Evolutionary conservation across 805 yeast genomes (phyloP), one percentile per base, ranked within the genome.

Genomic region (Lipomyces mesembrius): DNA sequence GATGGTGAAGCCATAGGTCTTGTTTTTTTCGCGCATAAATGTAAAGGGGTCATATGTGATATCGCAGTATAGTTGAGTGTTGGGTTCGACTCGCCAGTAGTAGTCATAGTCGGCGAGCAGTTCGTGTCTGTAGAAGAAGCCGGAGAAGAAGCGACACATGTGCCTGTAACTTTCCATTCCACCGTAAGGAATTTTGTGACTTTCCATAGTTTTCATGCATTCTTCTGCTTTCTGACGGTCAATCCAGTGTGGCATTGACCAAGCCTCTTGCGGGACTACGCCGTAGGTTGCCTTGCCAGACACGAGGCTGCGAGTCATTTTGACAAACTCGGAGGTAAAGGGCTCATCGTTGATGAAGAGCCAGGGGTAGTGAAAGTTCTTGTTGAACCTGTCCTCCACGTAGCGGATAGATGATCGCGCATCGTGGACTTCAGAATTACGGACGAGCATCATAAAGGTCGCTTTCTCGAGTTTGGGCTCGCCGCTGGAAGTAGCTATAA

Each of bases 41-140:
- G 78, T 81, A 79, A 90, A 90, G 27, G 71, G 73, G 55, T 67
- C 54, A 77, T 89, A 89, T 72, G 87, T 87, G 66, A 92, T 81
- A 76, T 91, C 91, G 80, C 97, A 92, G 78, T 79, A 85, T 69
- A 90, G 83, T 77, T 86, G 84, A 72, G 88, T 86, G 73, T 85
- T 88, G 14, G 97, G 97, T 80, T 92, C 97, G 52, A 92, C 93
- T 77, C 97, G 87, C 85, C 89, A 92, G 75, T 88, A 88, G 75
- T 86, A 90, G 57, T 83, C 85, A 77, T 88, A 88, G 17, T 83
- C 80, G 61, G 79, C 75, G 76, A 91, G 76, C 60, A 87, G 78
- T 60, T 83, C 83, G 74, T 89, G 89, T 62, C 84, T 79, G 77
- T 83, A 88, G 77, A 91, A 88, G 71, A 87, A 88, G 67, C 95